Evolutionary conservation across 73 alveolate genomes (phyloP).

Genomic region (Halteria grandinella): DNA sequence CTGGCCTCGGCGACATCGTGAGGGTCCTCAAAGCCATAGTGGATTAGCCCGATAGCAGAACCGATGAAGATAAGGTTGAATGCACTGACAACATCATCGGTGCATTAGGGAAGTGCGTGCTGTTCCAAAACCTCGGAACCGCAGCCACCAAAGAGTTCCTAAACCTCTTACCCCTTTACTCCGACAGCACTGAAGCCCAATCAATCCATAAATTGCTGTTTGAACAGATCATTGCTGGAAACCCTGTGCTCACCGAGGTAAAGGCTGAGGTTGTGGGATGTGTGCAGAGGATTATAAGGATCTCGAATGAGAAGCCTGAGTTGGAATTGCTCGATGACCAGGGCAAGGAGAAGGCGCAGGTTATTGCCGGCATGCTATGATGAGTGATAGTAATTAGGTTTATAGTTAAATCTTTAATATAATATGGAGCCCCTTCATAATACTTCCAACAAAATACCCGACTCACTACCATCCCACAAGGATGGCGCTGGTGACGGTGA

Average conservation of each 20-base stretch:
- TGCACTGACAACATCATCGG: conserved; percentile 13
- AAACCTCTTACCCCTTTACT: conserved; percentile 12
- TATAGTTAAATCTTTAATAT: not conserved
- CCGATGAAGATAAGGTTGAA: not conserved
- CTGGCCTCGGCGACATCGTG: not conserved
- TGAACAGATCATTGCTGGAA: conserved; percentile 9
- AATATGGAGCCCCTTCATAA: conserved; percentile 4
- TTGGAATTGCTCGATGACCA: conserved; percentile 32
- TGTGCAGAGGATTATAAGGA: conserved; percentile 21
- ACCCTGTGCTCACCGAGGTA: conserved; percentile 17
- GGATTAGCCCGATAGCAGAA: not conserved
- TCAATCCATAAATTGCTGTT: conserved; percentile 24
- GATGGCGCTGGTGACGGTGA: no score
- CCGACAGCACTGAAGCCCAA: conserved; percentile 47
- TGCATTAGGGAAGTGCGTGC: not conserved
- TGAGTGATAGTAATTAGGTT: conserved; percentile 1
- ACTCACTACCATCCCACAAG: no score
- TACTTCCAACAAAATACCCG: not conserved
- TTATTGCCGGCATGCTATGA: not conserved
- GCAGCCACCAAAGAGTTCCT: conserved; percentile 10
- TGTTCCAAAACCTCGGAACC: conserved; percentile 13
- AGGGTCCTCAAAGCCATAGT: not conserved
- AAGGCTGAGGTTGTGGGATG: not conserved
- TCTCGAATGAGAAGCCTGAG: conserved; percentile 14
- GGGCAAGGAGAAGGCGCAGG: conserved; percentile 20